Conservation (phyloP, 371 early-diverging fungal species). For the Mortierella sp. region DNA sequence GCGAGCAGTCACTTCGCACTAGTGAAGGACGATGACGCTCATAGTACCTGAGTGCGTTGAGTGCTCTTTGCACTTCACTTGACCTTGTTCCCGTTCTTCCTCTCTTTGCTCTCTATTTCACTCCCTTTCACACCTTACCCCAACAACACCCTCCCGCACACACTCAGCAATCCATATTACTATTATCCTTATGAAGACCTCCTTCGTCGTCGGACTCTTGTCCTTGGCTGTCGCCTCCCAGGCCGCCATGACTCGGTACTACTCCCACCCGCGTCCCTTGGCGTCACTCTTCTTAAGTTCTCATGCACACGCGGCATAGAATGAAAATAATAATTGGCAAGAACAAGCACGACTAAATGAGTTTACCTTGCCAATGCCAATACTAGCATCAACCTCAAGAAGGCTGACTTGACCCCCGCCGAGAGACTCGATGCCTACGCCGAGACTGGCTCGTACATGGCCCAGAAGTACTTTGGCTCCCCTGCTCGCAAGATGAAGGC, state of each 20-base stretch:
- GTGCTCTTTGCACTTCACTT: neutral
- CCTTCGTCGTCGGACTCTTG: constrained; percentile 49
- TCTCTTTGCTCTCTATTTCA: constrained; percentile 1
- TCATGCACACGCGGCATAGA: neutral
- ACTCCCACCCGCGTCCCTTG: neutral
- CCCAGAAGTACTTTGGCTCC: constrained; percentile 83
- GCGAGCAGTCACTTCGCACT: neutral
- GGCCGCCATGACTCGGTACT: constrained; percentile 50
- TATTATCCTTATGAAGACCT: constrained; percentile 38
- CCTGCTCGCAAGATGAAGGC: constrained; percentile 51
- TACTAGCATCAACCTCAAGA: constrained; percentile 81
- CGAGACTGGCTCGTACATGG: constrained; percentile 71
- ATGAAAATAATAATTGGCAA: neutral
- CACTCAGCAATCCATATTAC: neutral
- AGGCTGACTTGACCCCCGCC: constrained; percentile 72
- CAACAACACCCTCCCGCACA: neutral
- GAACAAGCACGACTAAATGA: neutral
- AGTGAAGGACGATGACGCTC: neutral
- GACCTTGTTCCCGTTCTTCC: neutral
- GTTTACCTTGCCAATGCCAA: too few species aligned
- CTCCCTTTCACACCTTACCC: neutral
- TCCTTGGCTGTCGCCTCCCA: constrained; percentile 53
- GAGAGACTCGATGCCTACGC: constrained; percentile 75
- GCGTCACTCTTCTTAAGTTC: neutral
- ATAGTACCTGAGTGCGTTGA: neutral